Conservation (phyloP, 345 rosid species). For the Syzygium jambos region DNA sequence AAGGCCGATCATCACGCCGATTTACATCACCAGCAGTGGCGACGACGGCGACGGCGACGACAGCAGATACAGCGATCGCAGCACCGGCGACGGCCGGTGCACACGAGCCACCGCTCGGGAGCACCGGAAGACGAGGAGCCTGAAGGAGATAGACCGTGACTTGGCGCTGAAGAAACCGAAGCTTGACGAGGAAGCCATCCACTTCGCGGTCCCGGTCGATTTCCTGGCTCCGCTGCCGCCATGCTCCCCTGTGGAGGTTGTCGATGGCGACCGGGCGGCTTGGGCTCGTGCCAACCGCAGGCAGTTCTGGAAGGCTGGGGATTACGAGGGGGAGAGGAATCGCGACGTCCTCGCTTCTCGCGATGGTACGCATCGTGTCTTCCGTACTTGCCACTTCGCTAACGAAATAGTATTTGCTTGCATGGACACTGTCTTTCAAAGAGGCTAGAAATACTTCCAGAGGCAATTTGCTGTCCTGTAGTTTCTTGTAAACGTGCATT, state of each 20-base stretch:
- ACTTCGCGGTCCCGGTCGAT: not conserved
- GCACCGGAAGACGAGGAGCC: not conserved
- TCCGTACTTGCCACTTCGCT: too few relatives aligned
- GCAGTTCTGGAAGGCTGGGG: constrained; percentile 98
- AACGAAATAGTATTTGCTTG: too few relatives aligned
- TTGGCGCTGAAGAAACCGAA: not conserved
- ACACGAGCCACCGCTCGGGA: not conserved
- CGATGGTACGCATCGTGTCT: not conserved
- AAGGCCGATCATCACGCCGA: not conserved
- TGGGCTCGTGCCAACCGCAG: constrained; percentile 2
- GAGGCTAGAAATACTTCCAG: not conserved
- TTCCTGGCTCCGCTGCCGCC: not conserved
- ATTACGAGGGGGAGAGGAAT: constrained; percentile 37
- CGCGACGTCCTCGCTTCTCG: not conserved
- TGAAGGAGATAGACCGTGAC: not conserved
- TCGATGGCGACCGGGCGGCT: not conserved
- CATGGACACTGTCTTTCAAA: not conserved
- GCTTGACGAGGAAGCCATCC: not conserved
- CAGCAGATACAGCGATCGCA: not conserved
- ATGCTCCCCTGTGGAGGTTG: not conserved
- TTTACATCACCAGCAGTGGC: not conserved
- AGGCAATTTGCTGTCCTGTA: not conserved
- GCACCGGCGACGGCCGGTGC: not conserved
- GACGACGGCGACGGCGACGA: not conserved
- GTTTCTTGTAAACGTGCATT: not conserved